Base-by-base conservation (phyloP, 352 stramenopile species). In the Phytophthora idaei region DNA sequence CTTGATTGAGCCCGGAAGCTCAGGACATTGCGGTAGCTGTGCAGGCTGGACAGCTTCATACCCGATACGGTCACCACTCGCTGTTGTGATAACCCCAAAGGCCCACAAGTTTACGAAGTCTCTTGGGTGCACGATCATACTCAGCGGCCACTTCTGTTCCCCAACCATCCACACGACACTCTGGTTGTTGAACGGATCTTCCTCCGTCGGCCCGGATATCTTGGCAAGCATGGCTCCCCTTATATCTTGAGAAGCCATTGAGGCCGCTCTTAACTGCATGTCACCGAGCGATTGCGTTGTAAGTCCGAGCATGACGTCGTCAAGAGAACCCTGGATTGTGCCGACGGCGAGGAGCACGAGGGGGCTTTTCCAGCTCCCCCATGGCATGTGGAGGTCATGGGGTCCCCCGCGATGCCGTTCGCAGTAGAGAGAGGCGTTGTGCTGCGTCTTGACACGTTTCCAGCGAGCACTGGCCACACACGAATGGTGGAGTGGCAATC, bases 11-110 rank as follows among this genome's bases (percentile, higher is more conserved):
- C 53, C 59, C 1, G 50, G 53, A 11, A 73, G 54, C 17, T 32
- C 15, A 12, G 59, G 53, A 11, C 44, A 64, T 36, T 69, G 66
- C 15, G 71, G 54, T 8, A 82, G 44, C 8, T 67, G 50, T 32
- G 84, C 74, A 6, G 79, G 82, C 54, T 89, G 79, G 25, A 79
- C 66, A 9, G 89, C 34, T 17, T 86, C 67, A 54, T 85, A 90
- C 8, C 79, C 81, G 10, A 89, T 68, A 3, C 61, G 53, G 6
- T 70, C 59, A 2, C 69, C 69, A 11, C 73, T 76, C 6, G 64
- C 21, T 27, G 47, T 37, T 5, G 57, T 67, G 17, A 83, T 61
- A 2, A 73, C 66, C 34, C 81, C 81, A 12, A 65, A 77, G 42
- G 74, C 44, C 52, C 76, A 73, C 15, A 90, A 57, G 34, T 76